Conservation (phyloP, 768 basidiomycete genomes). For the Thelephora ganbajun region DNA sequence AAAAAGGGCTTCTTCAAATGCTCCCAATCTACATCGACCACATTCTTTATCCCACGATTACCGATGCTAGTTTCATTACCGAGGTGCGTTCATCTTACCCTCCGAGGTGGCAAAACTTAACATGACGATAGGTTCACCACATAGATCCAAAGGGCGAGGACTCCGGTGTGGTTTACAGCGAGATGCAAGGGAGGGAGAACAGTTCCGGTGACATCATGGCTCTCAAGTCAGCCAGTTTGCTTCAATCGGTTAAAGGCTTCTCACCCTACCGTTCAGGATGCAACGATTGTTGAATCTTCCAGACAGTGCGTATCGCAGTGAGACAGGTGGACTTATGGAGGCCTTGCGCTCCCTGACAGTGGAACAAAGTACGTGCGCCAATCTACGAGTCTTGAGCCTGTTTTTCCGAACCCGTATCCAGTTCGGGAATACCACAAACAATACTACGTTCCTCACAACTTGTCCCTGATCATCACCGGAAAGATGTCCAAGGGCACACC, state of each 20-base stretch:
- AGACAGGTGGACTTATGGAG: constrained; percentile 94
- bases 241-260: neutral
- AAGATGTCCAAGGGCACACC: constrained; percentile 65
- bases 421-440: constrained; percentile 80
- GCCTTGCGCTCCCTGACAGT: constrained; percentile 74
- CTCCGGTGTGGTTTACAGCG: constrained; percentile 91
- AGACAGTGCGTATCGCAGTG: constrained; percentile 83
- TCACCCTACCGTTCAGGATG: constrained; percentile 28
- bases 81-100: constrained; percentile 20
- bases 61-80: constrained; percentile 66
- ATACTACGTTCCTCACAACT: constrained; percentile 91
- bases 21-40: constrained; percentile 91
- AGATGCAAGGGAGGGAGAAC: constrained; percentile 96
- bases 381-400: no score
- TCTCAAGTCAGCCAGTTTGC: constrained; percentile 39
- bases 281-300: constrained; percentile 73
- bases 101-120: neutral
- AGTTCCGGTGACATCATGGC: constrained; percentile 86
- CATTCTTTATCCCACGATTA: constrained; percentile 90
- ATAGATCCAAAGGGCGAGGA: constrained; percentile 83
- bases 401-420: constrained; percentile 16
- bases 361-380: constrained; percentile 57
- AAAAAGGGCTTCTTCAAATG: constrained; percentile 78
- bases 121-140: constrained; percentile 65
- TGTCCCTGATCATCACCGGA: constrained; percentile 80